Evolutionary conservation across 805 yeast species (phyloP), one percentile per base, ranked within the genome.

Genomic region (Yarrowia sp.): DNA sequence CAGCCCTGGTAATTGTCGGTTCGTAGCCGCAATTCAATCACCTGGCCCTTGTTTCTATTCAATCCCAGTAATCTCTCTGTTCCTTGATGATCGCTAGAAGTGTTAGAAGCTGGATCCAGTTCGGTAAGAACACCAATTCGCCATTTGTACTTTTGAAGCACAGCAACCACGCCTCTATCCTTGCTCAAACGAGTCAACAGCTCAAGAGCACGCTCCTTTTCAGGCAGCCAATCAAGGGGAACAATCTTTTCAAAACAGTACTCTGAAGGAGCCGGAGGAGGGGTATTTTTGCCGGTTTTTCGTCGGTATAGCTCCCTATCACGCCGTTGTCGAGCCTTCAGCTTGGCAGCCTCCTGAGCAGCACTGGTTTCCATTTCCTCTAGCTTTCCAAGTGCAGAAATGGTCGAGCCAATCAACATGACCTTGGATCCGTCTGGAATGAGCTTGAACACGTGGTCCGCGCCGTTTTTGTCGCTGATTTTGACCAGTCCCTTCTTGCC

Each of bases 1-100:
- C 71, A 77, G 8, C 80, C 80, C 30, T 72, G 72, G 65, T 76
- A 76, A 63, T 68, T 71, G 66, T 77, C 80, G 12, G 79, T 77
- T 22, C 80, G 68, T 17, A 77, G 68, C 8, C 80, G 72, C 33
- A 77, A 70, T 63, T 73, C 72, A 32, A 77, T 77, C 38, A 68
- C 71, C 66, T 74, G 70, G 14, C 80, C 80, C 30, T 61, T 64
- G 65, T 74, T 73, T 36, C 71, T 65, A 64, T 77, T 77, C 17
- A 74, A 69, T 1, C 80, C 80, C 28, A 77, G 68, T 6, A 68
- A 58, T 52, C 71, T 69, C 12, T 68, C 62, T 2, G 63, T 58
- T 22, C 71, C 71, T 41, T 68, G 65, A 28, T 67, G 72, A 10
- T n/a, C 22, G 11, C 51, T 41, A 12, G 70, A 64, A 7, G 79